Evolutionary conservation across 192 early-diverging fungal species (phyloP).

Genomic region (Umbelopsis ramanniana): DNA sequence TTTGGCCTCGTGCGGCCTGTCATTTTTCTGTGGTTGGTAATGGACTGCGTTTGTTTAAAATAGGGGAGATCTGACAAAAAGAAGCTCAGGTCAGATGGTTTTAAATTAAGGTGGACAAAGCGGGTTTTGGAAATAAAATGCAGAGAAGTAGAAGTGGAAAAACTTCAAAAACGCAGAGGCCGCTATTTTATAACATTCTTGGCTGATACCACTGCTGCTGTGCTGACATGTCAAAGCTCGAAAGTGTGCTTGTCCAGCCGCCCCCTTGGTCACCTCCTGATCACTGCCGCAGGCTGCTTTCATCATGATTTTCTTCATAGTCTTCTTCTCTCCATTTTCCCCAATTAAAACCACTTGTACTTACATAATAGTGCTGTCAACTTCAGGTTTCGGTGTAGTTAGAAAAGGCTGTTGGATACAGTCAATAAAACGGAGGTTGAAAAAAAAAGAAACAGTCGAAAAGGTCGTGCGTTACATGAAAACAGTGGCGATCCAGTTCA

Average conservation of each 20-base stretch:
- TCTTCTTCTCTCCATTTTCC: background rate
- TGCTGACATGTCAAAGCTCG: background rate
- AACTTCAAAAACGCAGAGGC: background rate
- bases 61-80: background rate
- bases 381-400: background rate
- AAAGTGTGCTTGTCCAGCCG: background rate
- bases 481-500: constrained; percentile 1
- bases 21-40: background rate
- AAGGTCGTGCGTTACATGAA: constrained; percentile 21
- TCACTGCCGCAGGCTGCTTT: background rate
- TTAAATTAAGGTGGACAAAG: constrained; percentile 5
- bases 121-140: background rate
- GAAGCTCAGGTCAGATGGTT: constrained; percentile 21
- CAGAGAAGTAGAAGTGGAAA: background rate
- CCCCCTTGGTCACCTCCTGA: constrained; percentile 5
- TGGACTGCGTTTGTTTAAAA: constrained; percentile 2
- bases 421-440: constrained; percentile 1
- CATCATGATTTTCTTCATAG: background rate
- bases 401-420: too few relatives aligned
- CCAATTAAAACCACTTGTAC: background rate
- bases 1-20: constrained; percentile 23
- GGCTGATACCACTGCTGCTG: background rate
- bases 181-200: constrained; percentile 22
- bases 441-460: background rate
- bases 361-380: background rate